phyloP scores from a whole-genome alignment of 805 yeast genomes.

The Kregervanrija delftensis region DNA sequence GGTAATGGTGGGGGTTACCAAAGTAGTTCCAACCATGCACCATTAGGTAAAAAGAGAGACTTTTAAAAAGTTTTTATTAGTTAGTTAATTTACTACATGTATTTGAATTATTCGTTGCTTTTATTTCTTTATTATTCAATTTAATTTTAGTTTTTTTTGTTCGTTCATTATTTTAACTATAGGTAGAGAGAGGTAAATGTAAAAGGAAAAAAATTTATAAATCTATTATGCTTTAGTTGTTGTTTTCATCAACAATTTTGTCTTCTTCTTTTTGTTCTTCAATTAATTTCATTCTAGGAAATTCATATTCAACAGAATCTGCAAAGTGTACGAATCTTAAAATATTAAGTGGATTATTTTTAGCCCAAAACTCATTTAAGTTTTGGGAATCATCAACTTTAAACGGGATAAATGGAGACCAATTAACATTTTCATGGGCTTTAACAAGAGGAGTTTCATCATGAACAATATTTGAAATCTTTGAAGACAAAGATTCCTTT shows the following conservation, averaged over 20 bases:
- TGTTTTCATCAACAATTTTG: not conserved
- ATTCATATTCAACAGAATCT: slow-evolving; percentile 10
- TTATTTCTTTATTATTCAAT: too few species aligned
- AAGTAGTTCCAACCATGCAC: slow-evolving; percentile 31
- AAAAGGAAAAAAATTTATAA: too few species aligned
- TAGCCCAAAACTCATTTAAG: slow-evolving; percentile 7
- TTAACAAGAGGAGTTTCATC: not conserved
- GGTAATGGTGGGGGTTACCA: slow-evolving; percentile 28
- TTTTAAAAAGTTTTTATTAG: slow-evolving; percentile 20
- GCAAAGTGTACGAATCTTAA: slow-evolving; percentile 12
- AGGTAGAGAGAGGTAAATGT: too few species aligned
- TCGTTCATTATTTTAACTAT: too few species aligned
- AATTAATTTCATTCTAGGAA: slow-evolving; percentile 7
- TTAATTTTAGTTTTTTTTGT: too few species aligned
- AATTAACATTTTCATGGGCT: slow-evolving; percentile 1
- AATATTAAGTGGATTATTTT: slow-evolving; percentile 10
- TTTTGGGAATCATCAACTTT: not conserved
- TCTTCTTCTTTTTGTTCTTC: not conserved
- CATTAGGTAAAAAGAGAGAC: slow-evolving; percentile 37
- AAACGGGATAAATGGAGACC: not conserved
- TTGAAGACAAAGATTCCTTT: slow-evolving; percentile 2
- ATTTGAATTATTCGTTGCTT: too few species aligned
- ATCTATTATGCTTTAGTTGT: too few species aligned
- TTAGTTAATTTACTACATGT: too few species aligned
- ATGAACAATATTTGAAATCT: slow-evolving; percentile 9